phyloP scores from a whole-genome alignment of 1,139 yeast species.

The Hyphopichia fennica region DNA sequence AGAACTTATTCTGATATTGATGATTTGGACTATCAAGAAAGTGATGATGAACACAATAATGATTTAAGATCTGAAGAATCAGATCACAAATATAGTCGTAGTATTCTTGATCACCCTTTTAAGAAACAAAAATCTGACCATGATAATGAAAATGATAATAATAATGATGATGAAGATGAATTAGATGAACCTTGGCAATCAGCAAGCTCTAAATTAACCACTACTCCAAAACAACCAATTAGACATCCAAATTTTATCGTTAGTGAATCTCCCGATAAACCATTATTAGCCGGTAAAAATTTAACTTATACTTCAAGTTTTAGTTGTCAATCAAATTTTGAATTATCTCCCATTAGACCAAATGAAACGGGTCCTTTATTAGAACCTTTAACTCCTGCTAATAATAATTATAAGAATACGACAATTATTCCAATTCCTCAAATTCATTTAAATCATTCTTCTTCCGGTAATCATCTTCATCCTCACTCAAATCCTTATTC shows the following conservation, averaged over 20 bases:
- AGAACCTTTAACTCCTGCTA: slow-evolving; percentile 56
- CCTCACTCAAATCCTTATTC: slow-evolving; percentile 9
- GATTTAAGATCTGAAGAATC: slow-evolving; percentile 10
- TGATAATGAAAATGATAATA: not conserved
- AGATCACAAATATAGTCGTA: slow-evolving; percentile 5
- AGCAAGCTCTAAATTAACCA: not conserved
- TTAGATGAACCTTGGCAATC: not conserved
- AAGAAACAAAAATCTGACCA: slow-evolving; percentile 12
- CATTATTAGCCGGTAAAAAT: slow-evolving; percentile 44
- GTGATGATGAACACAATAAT: slow-evolving; percentile 15
- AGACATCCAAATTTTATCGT: slow-evolving; percentile 26
- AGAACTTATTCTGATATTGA: slow-evolving; percentile 11
- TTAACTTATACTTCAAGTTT: slow-evolving; percentile 58
- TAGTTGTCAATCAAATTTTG: slow-evolving; percentile 64
- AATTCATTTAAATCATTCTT: slow-evolving; percentile 2
- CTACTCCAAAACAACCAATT: slow-evolving; percentile 11
- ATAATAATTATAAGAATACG: slow-evolving; percentile 13
- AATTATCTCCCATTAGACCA: slow-evolving; percentile 57
- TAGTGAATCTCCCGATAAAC: slow-evolving; percentile 40
- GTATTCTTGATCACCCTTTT: slow-evolving; percentile 3
- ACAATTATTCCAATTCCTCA: not conserved
- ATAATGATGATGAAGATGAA: not conserved
- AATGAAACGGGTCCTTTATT: slow-evolving; percentile 63
- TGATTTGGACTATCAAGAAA: slow-evolving; percentile 13
- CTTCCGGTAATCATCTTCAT: slow-evolving; percentile 12